Percentiles rank a stretch among this genome's conserved stretches.
Conservation (phyloP, 768 basidiomycete species). For the Collybiopsis luxurians region DNA sequence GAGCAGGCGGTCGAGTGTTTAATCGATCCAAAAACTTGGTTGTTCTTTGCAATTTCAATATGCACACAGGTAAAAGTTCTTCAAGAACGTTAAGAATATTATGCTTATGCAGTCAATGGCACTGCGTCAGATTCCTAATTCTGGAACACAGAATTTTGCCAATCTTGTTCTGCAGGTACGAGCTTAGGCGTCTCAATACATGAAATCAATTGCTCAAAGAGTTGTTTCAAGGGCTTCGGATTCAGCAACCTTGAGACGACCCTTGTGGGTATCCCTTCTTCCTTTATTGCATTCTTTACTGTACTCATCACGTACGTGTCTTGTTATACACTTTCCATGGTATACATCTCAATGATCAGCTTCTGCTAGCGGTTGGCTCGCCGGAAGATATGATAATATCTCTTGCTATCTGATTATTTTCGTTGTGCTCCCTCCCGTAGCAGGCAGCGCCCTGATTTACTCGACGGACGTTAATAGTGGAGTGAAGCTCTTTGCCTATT, state of each 20-base stretch:
- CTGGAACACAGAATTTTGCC: constrained; percentile 1
- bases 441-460: not conserved
- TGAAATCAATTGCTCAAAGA: no score
- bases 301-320: constrained; percentile 1
- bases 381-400: not conserved
- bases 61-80: not conserved
- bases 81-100: no score
- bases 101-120: no score
- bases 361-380: not conserved
- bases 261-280: not conserved
- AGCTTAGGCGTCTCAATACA: no score
- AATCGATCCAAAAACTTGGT: constrained; percentile 1
- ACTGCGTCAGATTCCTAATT: not conserved
- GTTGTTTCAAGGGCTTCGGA: not conserved
- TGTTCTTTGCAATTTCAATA: not conserved
- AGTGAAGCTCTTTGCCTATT: not conserved
- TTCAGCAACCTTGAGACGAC: not conserved
- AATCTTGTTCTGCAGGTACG: constrained; percentile 3
- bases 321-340: not conserved
- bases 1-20: not conserved
- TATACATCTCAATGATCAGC: not conserved
- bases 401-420: constrained; percentile 1
- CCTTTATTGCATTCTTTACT: not conserved
- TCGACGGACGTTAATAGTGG: not conserved
- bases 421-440: not conserved